Conservation (phyloP, 495 filamentous ascomycete genomes). For the Venustampulla echinocandica region DNA sequence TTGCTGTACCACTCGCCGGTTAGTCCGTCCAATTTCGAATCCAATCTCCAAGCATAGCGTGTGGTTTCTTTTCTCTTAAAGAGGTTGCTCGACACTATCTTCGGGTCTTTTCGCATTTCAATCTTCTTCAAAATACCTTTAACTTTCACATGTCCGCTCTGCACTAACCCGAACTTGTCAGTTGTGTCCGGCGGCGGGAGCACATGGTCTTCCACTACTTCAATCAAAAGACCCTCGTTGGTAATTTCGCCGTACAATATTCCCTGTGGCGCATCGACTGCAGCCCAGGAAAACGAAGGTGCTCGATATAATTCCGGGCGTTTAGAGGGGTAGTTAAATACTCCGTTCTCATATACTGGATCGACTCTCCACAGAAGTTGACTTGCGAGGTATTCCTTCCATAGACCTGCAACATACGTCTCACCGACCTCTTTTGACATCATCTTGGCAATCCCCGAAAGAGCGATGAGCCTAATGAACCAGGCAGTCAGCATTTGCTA, state of each 20-base stretch:
- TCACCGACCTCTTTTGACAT: background rate
- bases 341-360: background rate
- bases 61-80: background rate
- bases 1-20: background rate
- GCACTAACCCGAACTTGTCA: background rate
- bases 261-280: slow-evolving; percentile 3
- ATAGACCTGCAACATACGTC: background rate
- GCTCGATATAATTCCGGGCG: slow-evolving; percentile 1
- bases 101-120: background rate
- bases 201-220: background rate
- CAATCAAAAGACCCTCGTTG: background rate
- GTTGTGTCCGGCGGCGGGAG: too few relatives aligned
- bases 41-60: background rate
- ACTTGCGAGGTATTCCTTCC: background rate
- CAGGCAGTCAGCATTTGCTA: too few relatives aligned
- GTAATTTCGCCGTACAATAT: background rate
- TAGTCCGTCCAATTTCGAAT: background rate
- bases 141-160: background rate
- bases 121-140: background rate
- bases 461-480: slow-evolving; percentile 16
- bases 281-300: slow-evolving; percentile 12
- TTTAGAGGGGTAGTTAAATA: background rate
- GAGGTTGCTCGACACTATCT: background rate
- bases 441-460: slow-evolving; percentile 10
- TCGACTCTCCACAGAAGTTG: slow-evolving; percentile 8